Evolutionary conservation across 768 basidiomycete species (phyloP).

Genomic region (Hygrocybe coccinea): DNA sequence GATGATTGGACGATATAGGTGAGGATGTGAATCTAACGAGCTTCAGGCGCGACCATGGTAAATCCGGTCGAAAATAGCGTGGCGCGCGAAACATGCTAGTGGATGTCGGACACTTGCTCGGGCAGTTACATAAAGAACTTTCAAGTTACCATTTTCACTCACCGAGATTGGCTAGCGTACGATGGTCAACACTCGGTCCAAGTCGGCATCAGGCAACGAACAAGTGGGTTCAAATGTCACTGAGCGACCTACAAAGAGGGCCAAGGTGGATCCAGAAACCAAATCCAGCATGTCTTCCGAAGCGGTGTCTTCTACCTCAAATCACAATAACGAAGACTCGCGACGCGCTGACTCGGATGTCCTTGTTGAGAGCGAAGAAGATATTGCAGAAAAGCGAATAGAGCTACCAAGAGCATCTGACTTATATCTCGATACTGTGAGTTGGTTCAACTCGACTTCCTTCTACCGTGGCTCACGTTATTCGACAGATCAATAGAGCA

Average conservation of each 20-base stretch:
- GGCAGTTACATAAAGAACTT: too few species aligned
- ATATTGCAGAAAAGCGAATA: conserved; percentile 17
- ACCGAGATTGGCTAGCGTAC: not conserved
- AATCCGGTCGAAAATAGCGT: conserved; percentile 1
- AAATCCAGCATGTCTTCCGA: conserved; percentile 6
- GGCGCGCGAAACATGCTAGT: conserved; percentile 13
- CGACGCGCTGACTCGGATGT: conserved; percentile 21
- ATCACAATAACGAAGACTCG: not conserved
- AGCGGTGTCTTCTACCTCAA: not conserved
- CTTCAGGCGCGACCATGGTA: not conserved
- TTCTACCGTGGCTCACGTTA: conserved; percentile 1
- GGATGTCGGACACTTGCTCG: too few species aligned
- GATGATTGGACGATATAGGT: conserved; percentile 29
- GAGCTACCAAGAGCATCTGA: conserved; percentile 61
- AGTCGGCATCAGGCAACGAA: conserved; percentile 21
- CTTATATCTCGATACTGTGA: conserved; percentile 90
- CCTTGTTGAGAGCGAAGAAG: conserved; percentile 36
- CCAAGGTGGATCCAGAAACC: not conserved
- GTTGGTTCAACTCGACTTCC: conserved; percentile 26
- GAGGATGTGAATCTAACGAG: conserved; percentile 22
- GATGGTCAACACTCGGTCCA: conserved; percentile 29
- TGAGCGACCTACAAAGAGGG: conserved; percentile 8
- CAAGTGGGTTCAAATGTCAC: not conserved
- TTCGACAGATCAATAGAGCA: conserved; percentile 75
- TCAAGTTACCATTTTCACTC: not conserved